Evolutionary conservation across 2,329 filamentous ascomycete species (phyloP).

Genomic region (Colletotrichum sp.): DNA sequence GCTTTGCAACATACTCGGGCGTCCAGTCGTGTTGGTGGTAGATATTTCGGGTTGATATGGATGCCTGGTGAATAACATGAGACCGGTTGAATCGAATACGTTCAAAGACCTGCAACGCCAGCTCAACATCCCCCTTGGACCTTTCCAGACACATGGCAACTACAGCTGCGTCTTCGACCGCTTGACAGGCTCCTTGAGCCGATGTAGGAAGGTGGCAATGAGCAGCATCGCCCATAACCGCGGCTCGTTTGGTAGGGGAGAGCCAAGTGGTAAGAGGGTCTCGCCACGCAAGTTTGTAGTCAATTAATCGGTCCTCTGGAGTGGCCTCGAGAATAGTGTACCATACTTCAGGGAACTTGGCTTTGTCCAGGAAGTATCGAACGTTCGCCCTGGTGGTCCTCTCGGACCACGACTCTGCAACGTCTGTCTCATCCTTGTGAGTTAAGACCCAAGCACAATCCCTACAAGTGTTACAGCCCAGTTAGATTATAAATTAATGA

Average conservation of each 20-base stretch:
- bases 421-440: background rate
- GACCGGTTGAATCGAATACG: background rate
- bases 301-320: background rate
- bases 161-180: background rate
- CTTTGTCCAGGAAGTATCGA: background rate
- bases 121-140: background rate
- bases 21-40: background rate
- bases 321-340: background rate
- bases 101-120: background rate
- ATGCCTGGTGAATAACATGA: background rate
- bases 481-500: background rate
- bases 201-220: background rate
- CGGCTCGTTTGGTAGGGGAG: background rate
- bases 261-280: background rate
- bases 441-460: background rate
- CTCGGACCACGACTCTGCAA: background rate
- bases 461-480: background rate
- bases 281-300: background rate
- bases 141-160: background rate
- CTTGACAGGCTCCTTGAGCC: background rate
- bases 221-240: background rate
- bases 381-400: background rate
- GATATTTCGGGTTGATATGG: background rate
- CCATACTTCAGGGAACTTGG: background rate
- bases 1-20: background rate